Evolutionary conservation across 352 stramenopile species (phyloP).

Genomic region (Pythium rhizo-oryzae): DNA sequence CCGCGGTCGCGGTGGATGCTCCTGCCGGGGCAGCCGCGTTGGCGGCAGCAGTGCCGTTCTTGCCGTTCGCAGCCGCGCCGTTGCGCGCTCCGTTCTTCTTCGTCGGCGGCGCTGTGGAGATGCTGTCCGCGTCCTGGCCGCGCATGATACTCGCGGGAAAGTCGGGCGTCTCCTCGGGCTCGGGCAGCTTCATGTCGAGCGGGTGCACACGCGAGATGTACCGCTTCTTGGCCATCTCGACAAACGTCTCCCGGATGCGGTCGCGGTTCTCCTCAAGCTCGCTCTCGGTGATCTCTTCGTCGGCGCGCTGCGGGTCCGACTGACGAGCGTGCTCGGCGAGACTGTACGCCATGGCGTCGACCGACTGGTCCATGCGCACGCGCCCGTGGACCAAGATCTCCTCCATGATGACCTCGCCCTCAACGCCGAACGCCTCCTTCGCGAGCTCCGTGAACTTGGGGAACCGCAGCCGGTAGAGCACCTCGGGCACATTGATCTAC

Average conservation of each 20-base stretch:
- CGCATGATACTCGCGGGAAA: constrained; percentile 68
- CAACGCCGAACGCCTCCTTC: constrained; percentile 72
- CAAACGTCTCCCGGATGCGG: constrained; percentile 64
- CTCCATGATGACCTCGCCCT: constrained; percentile 89
- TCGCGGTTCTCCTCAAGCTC: constrained; percentile 71
- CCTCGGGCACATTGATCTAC: constrained; percentile 82
- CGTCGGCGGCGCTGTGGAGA: constrained; percentile 12
- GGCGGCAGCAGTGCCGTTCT: constrained; percentile 17
- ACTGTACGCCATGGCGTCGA: constrained; percentile 83
- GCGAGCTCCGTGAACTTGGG: constrained; percentile 83
- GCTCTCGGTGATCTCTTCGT: constrained; percentile 71
- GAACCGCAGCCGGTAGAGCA: constrained; percentile 83
- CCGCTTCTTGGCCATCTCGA: constrained; percentile 90
- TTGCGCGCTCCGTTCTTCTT: constrained; percentile 26
- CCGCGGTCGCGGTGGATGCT: not conserved
- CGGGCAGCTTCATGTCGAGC: constrained; percentile 71
- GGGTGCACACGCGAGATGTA: constrained; percentile 88
- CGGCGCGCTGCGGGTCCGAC: constrained; percentile 39
- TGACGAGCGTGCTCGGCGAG: constrained; percentile 66
- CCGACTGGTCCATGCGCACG: constrained; percentile 83
- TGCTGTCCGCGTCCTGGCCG: constrained; percentile 38
- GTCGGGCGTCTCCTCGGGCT: constrained; percentile 59
- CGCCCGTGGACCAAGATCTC: constrained; percentile 84
- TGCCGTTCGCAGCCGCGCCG: constrained; percentile 26
- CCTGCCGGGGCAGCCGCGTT: constrained; percentile 8